phyloP scores from a whole-genome alignment of 1,139 yeast genomes.

The Yamadazyma spencermartinsiae region DNA sequence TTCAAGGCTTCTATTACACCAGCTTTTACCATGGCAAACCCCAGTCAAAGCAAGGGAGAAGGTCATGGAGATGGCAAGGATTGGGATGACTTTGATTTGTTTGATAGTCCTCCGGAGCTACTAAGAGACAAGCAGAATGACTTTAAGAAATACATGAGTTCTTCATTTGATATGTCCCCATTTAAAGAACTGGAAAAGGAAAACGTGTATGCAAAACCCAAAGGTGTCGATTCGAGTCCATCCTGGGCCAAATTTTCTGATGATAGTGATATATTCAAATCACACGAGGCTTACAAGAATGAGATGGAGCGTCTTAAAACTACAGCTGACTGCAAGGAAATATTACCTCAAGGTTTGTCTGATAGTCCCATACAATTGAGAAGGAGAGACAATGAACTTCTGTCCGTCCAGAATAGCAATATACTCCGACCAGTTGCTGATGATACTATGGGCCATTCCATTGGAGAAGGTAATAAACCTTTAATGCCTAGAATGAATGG shows the following conservation, averaged over 20 bases:
- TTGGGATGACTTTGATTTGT: constrained; percentile 2
- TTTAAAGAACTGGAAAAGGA: neutral
- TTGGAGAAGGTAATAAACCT: too few species aligned
- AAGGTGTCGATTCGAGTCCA: neutral
- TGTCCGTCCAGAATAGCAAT: too few species aligned
- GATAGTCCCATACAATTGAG: neutral
- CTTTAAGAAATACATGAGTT: neutral
- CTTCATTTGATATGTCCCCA: neutral
- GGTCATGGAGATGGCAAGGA: neutral
- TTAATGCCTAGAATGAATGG: too few species aligned
- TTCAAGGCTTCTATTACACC: neutral
- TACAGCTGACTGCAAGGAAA: neutral
- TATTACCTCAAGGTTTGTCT: too few species aligned
- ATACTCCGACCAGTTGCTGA: too few species aligned
- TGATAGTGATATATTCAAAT: constrained; percentile 7
- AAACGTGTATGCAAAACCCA: neutral
- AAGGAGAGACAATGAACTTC: too few species aligned
- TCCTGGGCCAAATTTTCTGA: constrained; percentile 5
- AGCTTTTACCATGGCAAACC: neutral
- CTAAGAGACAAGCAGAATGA: neutral
- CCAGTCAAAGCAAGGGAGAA: neutral
- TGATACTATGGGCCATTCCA: too few species aligned
- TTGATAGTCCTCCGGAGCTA: constrained; percentile 2
- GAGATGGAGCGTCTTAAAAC: neutral
- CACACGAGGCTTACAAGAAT: constrained; percentile 4